phyloP scores from a whole-genome alignment of 106 monocot species.

The Alisma plantagoaquatica region DNA sequence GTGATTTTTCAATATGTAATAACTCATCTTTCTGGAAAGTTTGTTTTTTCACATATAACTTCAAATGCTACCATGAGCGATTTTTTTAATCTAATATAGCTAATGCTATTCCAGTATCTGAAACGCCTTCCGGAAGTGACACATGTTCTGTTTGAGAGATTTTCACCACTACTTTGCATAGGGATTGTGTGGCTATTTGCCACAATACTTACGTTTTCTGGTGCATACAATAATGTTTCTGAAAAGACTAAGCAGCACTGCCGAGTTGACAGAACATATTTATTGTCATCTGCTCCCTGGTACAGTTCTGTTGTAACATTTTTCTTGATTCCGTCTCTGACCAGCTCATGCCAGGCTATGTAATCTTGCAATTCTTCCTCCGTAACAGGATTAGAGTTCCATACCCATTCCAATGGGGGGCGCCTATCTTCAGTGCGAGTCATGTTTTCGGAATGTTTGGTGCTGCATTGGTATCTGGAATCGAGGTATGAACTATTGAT shows the following conservation, averaged over 20 bases:
- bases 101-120: conserved; percentile 35
- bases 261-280: conserved; percentile 62
- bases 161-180: conserved; percentile 51
- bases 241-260: conserved; percentile 60
- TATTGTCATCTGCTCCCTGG: conserved; percentile 81
- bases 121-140: conserved; percentile 30
- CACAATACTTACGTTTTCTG: conserved; percentile 64
- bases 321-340: not conserved
- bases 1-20: conserved; percentile 14
- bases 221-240: conserved; percentile 62
- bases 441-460: conserved; percentile 93
- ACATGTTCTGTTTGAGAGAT: conserved; percentile 57
- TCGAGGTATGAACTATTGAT: conserved; percentile 43
- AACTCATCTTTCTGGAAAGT: no score
- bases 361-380: no score
- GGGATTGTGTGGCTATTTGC: conserved; percentile 81
- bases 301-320: conserved; percentile 4
- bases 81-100: no score
- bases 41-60: not conserved
- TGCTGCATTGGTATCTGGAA: conserved; percentile 61
- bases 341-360: not conserved
- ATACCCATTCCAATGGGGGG: conserved; percentile 91
- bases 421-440: conserved; percentile 68
- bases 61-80: not conserved
- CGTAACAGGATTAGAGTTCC: conserved; percentile 64